A percentile compares a stretch with the other conserved stretches of the same genome.
phyloP scores from a whole-genome alignment of 805 yeast species.

The Candida dajiaensis region DNA sequence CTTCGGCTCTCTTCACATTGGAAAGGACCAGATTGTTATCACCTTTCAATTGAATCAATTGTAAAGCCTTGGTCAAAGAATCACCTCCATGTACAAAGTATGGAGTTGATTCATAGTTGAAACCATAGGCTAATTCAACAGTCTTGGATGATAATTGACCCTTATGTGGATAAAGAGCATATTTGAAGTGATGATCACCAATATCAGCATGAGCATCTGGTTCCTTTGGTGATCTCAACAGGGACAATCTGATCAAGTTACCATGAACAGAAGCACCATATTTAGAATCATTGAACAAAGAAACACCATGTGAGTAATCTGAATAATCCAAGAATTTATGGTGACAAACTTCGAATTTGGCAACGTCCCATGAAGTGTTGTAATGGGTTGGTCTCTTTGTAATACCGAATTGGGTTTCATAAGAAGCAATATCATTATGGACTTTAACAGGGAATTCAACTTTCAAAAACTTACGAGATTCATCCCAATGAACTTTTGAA shows the following conservation, averaged over 20 bases:
- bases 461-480: constrained; percentile 79
- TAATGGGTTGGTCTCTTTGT: constrained; percentile 91
- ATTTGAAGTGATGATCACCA: constrained; percentile 78
- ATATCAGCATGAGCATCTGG: constrained; percentile 95
- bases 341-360: constrained; percentile 92
- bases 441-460: constrained; percentile 92
- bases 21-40: constrained; percentile 58
- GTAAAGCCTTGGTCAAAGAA: constrained; percentile 19
- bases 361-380: constrained; percentile 94
- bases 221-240: constrained; percentile 85
- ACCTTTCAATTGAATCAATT: constrained; percentile 36
- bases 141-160: constrained; percentile 61
- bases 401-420: constrained; percentile 91
- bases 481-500: constrained; percentile 78
- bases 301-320: constrained; percentile 81
- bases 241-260: constrained; percentile 78
- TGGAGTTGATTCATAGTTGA: constrained; percentile 48
- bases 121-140: constrained; percentile 71
- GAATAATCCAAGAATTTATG: constrained; percentile 93
- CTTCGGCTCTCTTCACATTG: constrained; percentile 82
- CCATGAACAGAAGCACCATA: constrained; percentile 95
- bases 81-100: constrained; percentile 14
- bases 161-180: constrained; percentile 77
- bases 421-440: constrained; percentile 68
- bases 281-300: constrained; percentile 76